Evolutionary conservation across 192 early-diverging fungal species (phyloP), one percentile per base, ranked within the genome.

Genomic region (Podila epicladia): DNA sequence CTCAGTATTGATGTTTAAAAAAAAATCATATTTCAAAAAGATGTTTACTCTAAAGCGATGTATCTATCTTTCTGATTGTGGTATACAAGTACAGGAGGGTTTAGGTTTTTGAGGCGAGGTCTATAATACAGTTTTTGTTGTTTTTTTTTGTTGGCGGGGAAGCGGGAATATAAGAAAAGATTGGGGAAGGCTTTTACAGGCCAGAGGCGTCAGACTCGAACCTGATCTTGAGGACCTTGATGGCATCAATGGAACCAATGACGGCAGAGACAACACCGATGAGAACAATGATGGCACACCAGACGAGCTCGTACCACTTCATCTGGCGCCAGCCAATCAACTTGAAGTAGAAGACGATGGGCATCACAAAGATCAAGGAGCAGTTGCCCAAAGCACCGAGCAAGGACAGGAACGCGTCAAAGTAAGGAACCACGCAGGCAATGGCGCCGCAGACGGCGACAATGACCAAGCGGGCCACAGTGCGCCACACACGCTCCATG

Each of bases 291-390:
- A 88, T 57, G 51, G 83, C 68, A 50, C 84, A 87, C 80, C 89
- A 84, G 29, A 85, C 67, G 62, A 90, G 79, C 67, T 89, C 84
- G 48, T 82, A 82, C 78, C 79, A 80, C 24, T 69, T 67, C 66
- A 91, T 73, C 11, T 72, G 80, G 9, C 82, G 57, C 87, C 90
- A 89, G 9, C 94, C 94, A 65, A 90, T 87, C 49, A 97, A 72
- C 82, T 90, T 90, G 38, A 93, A 84, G 67, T 95, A 93, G 83
- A 90, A 94, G 15, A 94, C 33, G 35, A 95, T 87, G 1, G 95
- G 95, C 45, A 97, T 86, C 58, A 95, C 85, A 74, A 97, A 97
- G 82, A 96, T 94, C 24, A 95, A 85, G n/a, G 88, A 83, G 51
- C 87, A 91, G 68, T 93, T 95, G 49, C 91, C 89, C 11, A 95